Conservation (phyloP, 352 stramenopile genomes). For the Globisporangium takayamanum region DNA sequence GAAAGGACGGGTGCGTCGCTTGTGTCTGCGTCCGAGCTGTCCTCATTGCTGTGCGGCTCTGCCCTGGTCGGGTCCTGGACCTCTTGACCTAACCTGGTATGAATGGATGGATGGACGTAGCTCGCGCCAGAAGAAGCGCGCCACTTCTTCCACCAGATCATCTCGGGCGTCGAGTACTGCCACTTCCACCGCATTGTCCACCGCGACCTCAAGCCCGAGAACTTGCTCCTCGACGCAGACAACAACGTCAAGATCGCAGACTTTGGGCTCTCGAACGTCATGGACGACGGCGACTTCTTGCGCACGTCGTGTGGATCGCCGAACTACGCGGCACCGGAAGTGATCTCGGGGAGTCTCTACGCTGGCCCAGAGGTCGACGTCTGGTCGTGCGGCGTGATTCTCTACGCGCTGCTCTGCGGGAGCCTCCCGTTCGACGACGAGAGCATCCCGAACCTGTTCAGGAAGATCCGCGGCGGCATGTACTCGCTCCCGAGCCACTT, state of each 20-base stretch:
- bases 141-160: slow-evolving; percentile 99
- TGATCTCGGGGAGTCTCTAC: slow-evolving; percentile 98
- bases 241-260: slow-evolving; percentile 99
- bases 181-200: slow-evolving; percentile 99
- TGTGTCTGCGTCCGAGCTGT: neutral
- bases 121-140: slow-evolving; percentile 95
- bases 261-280: slow-evolving; percentile 99
- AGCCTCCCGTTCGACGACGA: slow-evolving; percentile 98
- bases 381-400: slow-evolving; percentile 98
- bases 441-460: slow-evolving; percentile 98
- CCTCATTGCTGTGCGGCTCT: no score
- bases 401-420: slow-evolving; percentile 98
- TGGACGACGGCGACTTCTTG: slow-evolving; percentile 98
- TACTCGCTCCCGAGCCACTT: slow-evolving; percentile 97
- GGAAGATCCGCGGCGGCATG: slow-evolving; percentile 98
- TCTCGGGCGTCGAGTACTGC: slow-evolving; percentile 99
- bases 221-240: slow-evolving; percentile 96
- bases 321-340: slow-evolving; percentile 99
- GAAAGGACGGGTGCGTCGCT: slow-evolving; percentile 73
- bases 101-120: slow-evolving; percentile 20
- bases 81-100: no score
- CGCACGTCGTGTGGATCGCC: slow-evolving; percentile 96
- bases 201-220: slow-evolving; percentile 97
- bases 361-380: slow-evolving; percentile 98
- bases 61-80: no score